A percentile compares a stretch with the other conserved stretches of the same genome.
Conservation (phyloP, 2,329 filamentous ascomycete species). For the Paecilomyces fulvus region DNA sequence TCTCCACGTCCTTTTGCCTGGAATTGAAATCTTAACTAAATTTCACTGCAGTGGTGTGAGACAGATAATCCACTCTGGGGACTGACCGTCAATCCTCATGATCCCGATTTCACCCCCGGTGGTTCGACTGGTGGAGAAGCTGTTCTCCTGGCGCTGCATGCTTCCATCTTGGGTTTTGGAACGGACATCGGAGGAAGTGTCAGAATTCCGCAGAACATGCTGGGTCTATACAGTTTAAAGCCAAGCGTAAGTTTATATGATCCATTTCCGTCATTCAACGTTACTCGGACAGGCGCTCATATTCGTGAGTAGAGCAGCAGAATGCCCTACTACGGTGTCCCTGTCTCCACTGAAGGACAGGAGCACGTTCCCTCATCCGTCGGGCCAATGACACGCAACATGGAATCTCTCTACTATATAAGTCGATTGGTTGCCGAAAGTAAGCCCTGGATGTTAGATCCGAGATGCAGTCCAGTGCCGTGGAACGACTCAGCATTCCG, state of each 20-base stretch:
- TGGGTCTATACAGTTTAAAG: constrained; percentile 44
- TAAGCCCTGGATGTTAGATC: constrained; percentile 48
- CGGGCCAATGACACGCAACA: constrained; percentile 50
- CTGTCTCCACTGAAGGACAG: constrained; percentile 56
- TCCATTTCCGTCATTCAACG: not conserved
- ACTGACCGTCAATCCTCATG: constrained; percentile 39
- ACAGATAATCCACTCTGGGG: constrained; percentile 48
- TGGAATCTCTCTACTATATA: constrained; percentile 40
- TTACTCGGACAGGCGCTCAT: not conserved
- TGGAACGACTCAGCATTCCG: constrained; percentile 44
- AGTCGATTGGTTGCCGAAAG: constrained; percentile 42
- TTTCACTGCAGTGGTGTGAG: constrained; percentile 41
- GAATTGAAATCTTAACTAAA: not conserved
- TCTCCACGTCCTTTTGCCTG: not conserved
- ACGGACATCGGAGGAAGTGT: constrained; percentile 47
- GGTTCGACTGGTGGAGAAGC: constrained; percentile 42
- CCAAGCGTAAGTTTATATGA: constrained; percentile 30
- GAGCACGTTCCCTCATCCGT: constrained; percentile 56
- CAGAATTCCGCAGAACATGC: constrained; percentile 41
- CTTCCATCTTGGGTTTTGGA: constrained; percentile 40
- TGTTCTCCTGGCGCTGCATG: constrained; percentile 32
- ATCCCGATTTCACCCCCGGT: constrained; percentile 38
- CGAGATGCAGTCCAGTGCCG: constrained; percentile 44
- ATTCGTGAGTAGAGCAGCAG: constrained; percentile 40
- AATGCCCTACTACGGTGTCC: constrained; percentile 50